Evolutionary conservation across 176 grass and related monocot species (phyloP).

Genomic region (Elaeis guineensis): DNA sequence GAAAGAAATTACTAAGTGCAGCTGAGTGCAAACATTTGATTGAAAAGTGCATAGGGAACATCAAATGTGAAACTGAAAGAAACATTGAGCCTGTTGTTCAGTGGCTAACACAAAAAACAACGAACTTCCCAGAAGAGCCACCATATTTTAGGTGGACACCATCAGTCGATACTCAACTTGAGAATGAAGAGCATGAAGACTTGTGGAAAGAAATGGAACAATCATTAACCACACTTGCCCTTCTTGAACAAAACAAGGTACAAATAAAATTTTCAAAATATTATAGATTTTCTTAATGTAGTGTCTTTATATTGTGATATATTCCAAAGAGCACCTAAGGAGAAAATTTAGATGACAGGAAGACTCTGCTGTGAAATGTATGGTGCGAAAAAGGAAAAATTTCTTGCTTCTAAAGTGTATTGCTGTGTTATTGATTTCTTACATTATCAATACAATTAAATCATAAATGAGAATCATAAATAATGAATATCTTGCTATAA

Average conservation of each 20-base stretch:
- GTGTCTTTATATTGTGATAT: no score
- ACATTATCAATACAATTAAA: no score
- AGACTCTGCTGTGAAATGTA: no score
- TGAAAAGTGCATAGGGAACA: slow-evolving; percentile 56
- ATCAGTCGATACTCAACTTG: slow-evolving; percentile 27
- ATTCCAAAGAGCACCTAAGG: no score
- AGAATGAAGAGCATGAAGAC: slow-evolving; percentile 59
- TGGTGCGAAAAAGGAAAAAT: no score
- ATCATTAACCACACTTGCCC: slow-evolving; percentile 43
- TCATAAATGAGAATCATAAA: no score
- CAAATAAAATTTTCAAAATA: no score
- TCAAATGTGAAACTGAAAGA: slow-evolving; percentile 50
- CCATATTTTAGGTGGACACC: slow-evolving; percentile 64
- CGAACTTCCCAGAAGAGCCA: slow-evolving; percentile 27
- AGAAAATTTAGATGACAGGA: no score
- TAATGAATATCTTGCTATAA: no score
- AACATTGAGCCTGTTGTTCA: slow-evolving; percentile 32
- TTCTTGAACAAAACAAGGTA: slow-evolving; percentile 79
- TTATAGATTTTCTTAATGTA: no score
- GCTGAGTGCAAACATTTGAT: slow-evolving; percentile 53
- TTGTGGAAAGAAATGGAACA: slow-evolving; percentile 86
- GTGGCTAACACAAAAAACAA: slow-evolving; percentile 3
- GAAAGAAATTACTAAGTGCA: slow-evolving; percentile 29
- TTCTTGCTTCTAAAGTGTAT: no score
- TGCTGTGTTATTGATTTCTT: no score